A percentile compares a stretch with the other conserved stretches of the same genome.
Conservation (phyloP, 179 eudicot species). For the Sideroxylon spinosum region DNA sequence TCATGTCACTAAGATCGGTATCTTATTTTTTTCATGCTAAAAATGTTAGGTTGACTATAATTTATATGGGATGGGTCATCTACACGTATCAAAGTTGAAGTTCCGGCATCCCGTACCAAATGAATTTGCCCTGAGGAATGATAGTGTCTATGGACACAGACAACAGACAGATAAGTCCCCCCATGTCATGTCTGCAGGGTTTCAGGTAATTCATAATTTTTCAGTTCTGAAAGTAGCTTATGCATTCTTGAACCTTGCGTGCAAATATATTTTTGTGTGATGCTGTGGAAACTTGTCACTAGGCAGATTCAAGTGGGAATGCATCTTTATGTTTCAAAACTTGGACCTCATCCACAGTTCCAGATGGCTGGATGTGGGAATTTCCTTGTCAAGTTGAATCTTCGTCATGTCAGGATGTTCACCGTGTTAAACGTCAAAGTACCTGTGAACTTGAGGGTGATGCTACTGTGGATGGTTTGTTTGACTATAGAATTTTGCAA, state of each 20-base stretch:
- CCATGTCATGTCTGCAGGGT: slow-evolving; percentile 30
- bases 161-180: slow-evolving; percentile 18
- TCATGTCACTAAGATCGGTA: slow-evolving; percentile 9
- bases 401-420: slow-evolving; percentile 31
- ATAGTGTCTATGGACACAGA: slow-evolving; percentile 16
- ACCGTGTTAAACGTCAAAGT: slow-evolving; percentile 60
- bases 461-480: slow-evolving; percentile 64
- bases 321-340: slow-evolving; percentile 30
- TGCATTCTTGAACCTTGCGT: neutral
- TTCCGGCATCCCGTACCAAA: slow-evolving; percentile 75
- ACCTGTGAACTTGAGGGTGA: slow-evolving; percentile 88
- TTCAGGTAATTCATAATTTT: slow-evolving; percentile 39
- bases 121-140: slow-evolving; percentile 25
- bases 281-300: slow-evolving; percentile 23
- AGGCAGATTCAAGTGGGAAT: slow-evolving; percentile 54
- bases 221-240: neutral
- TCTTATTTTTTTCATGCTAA: neutral
- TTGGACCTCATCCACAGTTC: slow-evolving; percentile 73
- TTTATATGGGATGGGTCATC: slow-evolving; percentile 92
- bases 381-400: slow-evolving; percentile 36
- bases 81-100: slow-evolving; percentile 77
- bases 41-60: slow-evolving; percentile 68
- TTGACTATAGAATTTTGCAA: neutral
- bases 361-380: slow-evolving; percentile 77
- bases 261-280: neutral